Conservation (phyloP, 257 asterid genomes). For the Eustoma russellianum region DNA sequence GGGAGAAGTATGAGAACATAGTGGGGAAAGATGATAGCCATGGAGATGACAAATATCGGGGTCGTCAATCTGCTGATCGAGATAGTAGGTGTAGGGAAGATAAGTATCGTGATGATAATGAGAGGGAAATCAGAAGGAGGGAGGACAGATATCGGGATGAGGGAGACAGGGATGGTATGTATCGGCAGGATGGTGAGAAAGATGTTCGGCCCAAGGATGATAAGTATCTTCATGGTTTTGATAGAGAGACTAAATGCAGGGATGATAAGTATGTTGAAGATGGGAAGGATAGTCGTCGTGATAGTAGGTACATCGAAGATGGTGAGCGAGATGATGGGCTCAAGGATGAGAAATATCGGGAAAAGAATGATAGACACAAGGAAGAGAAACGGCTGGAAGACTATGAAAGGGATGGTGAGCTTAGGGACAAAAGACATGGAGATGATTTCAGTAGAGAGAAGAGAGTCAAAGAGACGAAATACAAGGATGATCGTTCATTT, state of each 20-base stretch:
- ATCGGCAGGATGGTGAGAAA: slow-evolving; percentile 42
- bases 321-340: slow-evolving; percentile 42
- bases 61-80: slow-evolving; percentile 34
- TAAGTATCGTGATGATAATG: slow-evolving; percentile 45
- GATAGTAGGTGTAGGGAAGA: slow-evolving; percentile 53
- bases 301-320: slow-evolving; percentile 45
- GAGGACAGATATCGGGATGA: slow-evolving; percentile 41
- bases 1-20: slow-evolving; percentile 52
- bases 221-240: slow-evolving; percentile 48
- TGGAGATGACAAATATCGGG: slow-evolving; percentile 48
- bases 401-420: slow-evolving; percentile 42
- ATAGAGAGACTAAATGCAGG: slow-evolving; percentile 44
- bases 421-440: slow-evolving; percentile 49
- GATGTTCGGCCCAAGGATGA: slow-evolving; percentile 52
- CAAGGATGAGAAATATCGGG: slow-evolving; percentile 34
- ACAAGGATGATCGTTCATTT: slow-evolving; percentile 48
- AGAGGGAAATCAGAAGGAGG: slow-evolving; percentile 50
- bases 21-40: slow-evolving; percentile 54
- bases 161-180: slow-evolving; percentile 35
- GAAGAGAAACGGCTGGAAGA: slow-evolving; percentile 63
- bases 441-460: slow-evolving; percentile 65
- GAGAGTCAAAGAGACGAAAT: slow-evolving; percentile 52
- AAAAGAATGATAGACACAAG: slow-evolving; percentile 46
- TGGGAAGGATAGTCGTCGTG: slow-evolving; percentile 44
- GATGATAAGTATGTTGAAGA: slow-evolving; percentile 60